Evolutionary conservation across 1,139 yeast genomes (phyloP).

Genomic region (Tardiomyces digboiensis): DNA sequence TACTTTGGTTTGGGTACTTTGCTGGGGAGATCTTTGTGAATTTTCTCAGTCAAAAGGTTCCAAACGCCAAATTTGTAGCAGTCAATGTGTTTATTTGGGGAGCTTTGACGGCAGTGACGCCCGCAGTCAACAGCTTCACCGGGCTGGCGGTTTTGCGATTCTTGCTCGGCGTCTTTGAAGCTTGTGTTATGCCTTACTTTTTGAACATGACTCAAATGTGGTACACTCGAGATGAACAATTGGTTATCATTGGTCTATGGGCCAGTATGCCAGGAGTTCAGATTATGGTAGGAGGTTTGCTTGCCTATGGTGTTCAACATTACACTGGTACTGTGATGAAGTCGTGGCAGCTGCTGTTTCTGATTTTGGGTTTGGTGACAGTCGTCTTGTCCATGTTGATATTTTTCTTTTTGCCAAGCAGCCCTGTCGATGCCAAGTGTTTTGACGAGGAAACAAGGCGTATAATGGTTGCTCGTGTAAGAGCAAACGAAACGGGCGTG

Average conservation of each 20-base stretch:
- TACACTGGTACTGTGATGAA: slow-evolving; percentile 13
- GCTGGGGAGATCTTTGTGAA: neutral
- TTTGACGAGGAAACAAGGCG: slow-evolving; percentile 37
- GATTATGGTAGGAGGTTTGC: slow-evolving; percentile 10
- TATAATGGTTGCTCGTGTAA: slow-evolving; percentile 38
- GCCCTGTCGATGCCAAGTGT: slow-evolving; percentile 41
- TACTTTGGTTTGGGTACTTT: slow-evolving; percentile 30
- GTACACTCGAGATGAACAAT: neutral
- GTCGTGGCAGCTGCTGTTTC: slow-evolving; percentile 39
- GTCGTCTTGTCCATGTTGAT: slow-evolving; percentile 37
- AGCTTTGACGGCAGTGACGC: neutral
- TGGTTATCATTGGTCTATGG: slow-evolving; percentile 4
- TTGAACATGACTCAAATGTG: neutral
- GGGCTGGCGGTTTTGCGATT: neutral
- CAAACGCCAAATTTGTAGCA: neutral
- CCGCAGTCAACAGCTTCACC: neutral
- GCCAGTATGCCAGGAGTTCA: slow-evolving; percentile 9
- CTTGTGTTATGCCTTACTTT: neutral
- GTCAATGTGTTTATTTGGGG: neutral
- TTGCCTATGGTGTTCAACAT: slow-evolving; percentile 7
- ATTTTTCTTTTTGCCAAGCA: slow-evolving; percentile 35
- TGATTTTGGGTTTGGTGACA: slow-evolving; percentile 35
- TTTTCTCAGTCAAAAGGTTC: neutral
- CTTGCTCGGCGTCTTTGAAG: neutral
- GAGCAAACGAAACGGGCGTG: slow-evolving; percentile 34